phyloP scores from a whole-genome alignment of 2,329 filamentous ascomycete species.

The Colletotrichum cordylinicola region DNA sequence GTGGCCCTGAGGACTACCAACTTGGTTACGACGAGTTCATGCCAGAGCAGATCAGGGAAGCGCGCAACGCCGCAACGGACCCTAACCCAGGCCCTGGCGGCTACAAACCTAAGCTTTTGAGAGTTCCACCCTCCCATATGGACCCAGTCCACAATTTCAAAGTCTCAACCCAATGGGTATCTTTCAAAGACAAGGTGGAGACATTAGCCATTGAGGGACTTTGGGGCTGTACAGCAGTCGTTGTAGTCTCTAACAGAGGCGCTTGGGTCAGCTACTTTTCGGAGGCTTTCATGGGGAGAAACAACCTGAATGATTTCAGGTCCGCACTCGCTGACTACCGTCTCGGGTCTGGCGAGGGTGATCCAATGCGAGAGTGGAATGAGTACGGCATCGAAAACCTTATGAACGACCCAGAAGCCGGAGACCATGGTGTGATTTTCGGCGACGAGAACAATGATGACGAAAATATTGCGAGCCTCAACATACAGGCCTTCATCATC shows the following conservation, averaged over 20 bases:
- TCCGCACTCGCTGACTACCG: neutral
- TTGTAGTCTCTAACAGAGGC: neutral
- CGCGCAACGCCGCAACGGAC: neutral
- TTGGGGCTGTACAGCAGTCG: neutral
- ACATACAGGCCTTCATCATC: neutral
- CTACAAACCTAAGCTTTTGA: neutral
- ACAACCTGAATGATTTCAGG: neutral
- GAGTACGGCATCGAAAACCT: neutral
- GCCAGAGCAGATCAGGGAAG: neutral
- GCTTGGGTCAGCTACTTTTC: neutral
- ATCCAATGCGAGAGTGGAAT: neutral
- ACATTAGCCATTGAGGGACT: neutral
- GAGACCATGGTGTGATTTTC: neutral
- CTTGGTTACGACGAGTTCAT: neutral
- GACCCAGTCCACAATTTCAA: neutral
- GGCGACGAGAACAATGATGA: neutral
- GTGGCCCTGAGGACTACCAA: neutral
- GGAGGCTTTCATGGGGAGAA: neutral
- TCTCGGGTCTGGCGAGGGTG: neutral
- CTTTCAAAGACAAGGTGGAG: neutral
- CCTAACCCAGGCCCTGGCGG: neutral
- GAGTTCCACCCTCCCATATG: neutral
- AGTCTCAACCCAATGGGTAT: neutral
- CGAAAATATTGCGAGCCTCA: neutral
- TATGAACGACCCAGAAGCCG: neutral